phyloP scores from a whole-genome alignment of 352 stramenopile species.

The Elongisporangium undulatum region DNA sequence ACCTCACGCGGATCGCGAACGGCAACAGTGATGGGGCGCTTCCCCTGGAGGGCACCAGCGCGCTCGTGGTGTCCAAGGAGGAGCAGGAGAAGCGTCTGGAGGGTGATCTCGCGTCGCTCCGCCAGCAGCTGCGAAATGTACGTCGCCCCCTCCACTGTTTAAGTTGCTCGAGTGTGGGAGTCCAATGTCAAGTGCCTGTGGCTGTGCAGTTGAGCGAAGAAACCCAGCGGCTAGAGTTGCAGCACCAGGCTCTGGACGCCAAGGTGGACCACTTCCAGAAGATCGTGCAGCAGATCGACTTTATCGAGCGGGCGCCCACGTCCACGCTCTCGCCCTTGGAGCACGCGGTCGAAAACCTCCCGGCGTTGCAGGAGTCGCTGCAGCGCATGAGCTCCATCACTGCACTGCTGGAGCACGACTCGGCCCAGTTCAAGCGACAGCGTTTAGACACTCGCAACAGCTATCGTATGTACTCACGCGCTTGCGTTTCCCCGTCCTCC shows the following conservation, averaged over 20 bases:
- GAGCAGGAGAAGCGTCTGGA: conserved; percentile 37
- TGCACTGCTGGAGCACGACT: conserved; percentile 35
- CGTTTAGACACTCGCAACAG: conserved; percentile 44
- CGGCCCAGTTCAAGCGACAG: conserved; percentile 40
- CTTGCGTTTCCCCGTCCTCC: not conserved
- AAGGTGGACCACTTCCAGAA: conserved; percentile 31
- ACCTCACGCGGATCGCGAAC: conserved; percentile 19
- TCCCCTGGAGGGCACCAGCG: not conserved
- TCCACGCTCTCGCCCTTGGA: conserved; percentile 41
- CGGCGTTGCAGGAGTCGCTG: conserved; percentile 34
- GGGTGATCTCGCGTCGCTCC: conserved; percentile 30
- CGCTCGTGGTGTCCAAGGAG: conserved; percentile 29
- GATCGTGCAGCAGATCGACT: conserved; percentile 30
- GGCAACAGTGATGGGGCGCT: not conserved
- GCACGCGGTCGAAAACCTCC: conserved; percentile 36
- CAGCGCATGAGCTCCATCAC: conserved; percentile 46
- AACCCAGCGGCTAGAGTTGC: conserved; percentile 42
- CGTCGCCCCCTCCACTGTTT: conserved; percentile 2
- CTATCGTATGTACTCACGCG: conserved; percentile 14
- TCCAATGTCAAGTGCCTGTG: not conserved
- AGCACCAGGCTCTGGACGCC: conserved; percentile 38
- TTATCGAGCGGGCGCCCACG: conserved; percentile 37
- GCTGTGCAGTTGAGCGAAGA: conserved; percentile 16
- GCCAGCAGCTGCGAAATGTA: conserved; percentile 24
- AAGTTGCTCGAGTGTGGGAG: not conserved